Base-by-base conservation (phyloP, 1,139 yeast genomes). In the Kodamaea alishanica region DNA sequence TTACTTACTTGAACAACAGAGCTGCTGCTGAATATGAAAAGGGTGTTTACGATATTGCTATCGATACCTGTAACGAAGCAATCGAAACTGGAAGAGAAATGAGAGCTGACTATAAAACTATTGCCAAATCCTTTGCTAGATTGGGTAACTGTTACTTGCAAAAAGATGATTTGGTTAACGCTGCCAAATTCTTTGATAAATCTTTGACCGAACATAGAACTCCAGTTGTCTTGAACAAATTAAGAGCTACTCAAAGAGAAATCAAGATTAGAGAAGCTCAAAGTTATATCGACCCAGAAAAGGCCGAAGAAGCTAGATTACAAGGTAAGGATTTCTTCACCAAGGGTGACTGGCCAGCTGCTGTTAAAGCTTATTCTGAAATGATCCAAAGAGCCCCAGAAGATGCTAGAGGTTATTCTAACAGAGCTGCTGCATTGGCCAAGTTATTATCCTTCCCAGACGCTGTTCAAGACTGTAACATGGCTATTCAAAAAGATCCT, bases 21-120 rank as follows among this genome's bases (percentile, higher is more conserved):
- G 94, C 98, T 28, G 98, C 99, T 40, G 98, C 98, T 24, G 96
- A 92, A 64, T 92, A 67, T 55, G 99, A 94, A 67, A 89, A 90
- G 64, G 96, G 95, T 43, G 97, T 89, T 55, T 87, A 78, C 55
- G 95, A 88, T 42, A 67, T 81, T 10, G 90, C 96, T 29, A 84
- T 92, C 49, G 66, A 73, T 42, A 87, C 97, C 5, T 84, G 97
- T 64, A 69, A 79, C 50, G 67, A 70, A 42, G 97, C 98, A 11
- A 76, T 92, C 46, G 96, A 87, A 35, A 79, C 85, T 60, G 97
- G 96, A 48, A 80, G 96, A 67, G 94, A 84, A 49, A 59, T 77
- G 61, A 85, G 95, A 65, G 90, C 97, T 12, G 97, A 92, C 62
- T 94, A 89, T 69, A 90, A 87, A 66, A 56, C 84, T 39, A 79